Conservation (phyloP, 495 filamentous ascomycete species). For the Aspergillus campestris region DNA sequence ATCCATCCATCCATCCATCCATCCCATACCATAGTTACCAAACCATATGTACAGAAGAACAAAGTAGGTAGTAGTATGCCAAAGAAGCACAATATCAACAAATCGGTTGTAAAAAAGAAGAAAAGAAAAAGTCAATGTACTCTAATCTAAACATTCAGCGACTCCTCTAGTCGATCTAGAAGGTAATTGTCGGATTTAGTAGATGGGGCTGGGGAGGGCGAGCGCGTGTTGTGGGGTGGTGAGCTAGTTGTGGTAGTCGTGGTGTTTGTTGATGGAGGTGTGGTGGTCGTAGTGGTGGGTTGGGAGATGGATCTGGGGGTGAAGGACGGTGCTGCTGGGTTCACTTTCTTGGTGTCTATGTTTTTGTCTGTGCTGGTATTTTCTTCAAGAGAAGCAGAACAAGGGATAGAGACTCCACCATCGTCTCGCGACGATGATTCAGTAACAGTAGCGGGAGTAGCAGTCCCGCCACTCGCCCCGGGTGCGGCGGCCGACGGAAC, state of each 20-base stretch:
- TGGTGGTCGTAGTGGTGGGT: neutral
- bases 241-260: neutral
- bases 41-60: neutral
- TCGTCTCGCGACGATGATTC: neutral
- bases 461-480: neutral
- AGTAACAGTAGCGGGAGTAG: neutral
- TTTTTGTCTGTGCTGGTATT: neutral
- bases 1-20: no score
- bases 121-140: neutral
- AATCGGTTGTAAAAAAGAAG: neutral
- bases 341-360: neutral
- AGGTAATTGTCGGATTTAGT: constrained; percentile 18
- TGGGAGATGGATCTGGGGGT: neutral
- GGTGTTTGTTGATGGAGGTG: neutral
- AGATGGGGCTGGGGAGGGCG: constrained; percentile 14
- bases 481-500: no score
- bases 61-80: neutral
- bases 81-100: neutral
- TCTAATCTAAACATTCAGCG: constrained; percentile 2
- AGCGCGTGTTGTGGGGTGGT: neutral
- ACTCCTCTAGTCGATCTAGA: constrained; percentile 23
- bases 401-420: no score
- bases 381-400: no score
- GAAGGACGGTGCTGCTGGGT: neutral
- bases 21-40: neutral